Base-by-base conservation (phyloP, 306 rosid genomes). In the Vigna trinervia region DNA sequence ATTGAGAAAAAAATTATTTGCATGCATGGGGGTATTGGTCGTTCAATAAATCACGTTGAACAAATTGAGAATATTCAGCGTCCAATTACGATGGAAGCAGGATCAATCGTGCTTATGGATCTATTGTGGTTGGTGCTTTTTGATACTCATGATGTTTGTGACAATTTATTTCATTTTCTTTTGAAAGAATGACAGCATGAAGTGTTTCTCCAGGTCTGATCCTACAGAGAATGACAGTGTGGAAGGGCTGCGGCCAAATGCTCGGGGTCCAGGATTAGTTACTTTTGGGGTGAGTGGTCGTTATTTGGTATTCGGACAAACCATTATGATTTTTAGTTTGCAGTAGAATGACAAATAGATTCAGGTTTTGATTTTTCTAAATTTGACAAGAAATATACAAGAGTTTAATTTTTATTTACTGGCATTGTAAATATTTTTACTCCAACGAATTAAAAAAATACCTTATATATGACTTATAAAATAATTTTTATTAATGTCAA, bases 21-120 rank as follows among this genome's bases (percentile, higher is more conserved):
- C 84, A 96, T 96, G 99, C 99, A 92, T 82, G 99, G 99, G 28
- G 99, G 99, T 71, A 96, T 96, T 54, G 99, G 99, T 71, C 96
- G 98, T 74, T 96, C 99, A 43, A 96, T 96, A 85, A 96, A 91
- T 83, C 99, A 96, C 53, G 88, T 96, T 19, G 97, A 96, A 75
- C 99, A 96, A 81, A 96, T 96, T 76, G 99, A 96, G 85, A 91
- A 80, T 84, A 87, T 96, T 79, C 98, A 96, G 85, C 97, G 99
- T 47, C 99, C 99, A 15, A 92, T 96, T 68, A 88, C 99, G 5
- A 96, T 96, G 99, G 99, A 96, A 86, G 98, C 99, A 8, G 99
- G 99, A 64, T 96, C 99, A 38, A 92, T 96, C 12, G 99, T 96
- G 79, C 98, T 96, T 60, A 96, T 96, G 99, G 99, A 92, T 96